A percentile compares a stretch with the other conserved stretches of the same genome.
Evolutionary conservation across 495 filamentous ascomycete genomes (phyloP).

Genomic region (Tirmania nivea): DNA sequence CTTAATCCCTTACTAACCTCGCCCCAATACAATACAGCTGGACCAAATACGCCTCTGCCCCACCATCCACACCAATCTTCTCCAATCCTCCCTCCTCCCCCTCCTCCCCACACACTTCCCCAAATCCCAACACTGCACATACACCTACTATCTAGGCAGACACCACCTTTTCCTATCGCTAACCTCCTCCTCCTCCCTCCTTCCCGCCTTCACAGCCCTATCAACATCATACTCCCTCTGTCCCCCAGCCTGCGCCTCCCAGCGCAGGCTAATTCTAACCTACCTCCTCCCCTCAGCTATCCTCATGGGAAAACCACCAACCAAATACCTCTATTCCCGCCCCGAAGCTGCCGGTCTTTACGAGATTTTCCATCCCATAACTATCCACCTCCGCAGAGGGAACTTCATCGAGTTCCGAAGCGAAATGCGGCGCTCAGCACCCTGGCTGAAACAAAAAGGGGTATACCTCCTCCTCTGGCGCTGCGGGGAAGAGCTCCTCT

Average conservation of each 20-base stretch:
- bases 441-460: constrained; percentile 59
- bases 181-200: constrained; percentile 50
- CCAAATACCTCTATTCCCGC: constrained; percentile 36
- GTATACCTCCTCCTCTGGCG: constrained; percentile 50
- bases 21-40: constrained; percentile 22
- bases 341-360: constrained; percentile 52
- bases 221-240: constrained; percentile 64
- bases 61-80: constrained; percentile 77
- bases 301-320: constrained; percentile 68
- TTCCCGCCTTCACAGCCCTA: constrained; percentile 22
- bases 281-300: constrained; percentile 70
- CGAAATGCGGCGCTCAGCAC: constrained; percentile 29
- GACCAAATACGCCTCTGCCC: constrained; percentile 44
- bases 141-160: constrained; percentile 82
- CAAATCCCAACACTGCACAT: constrained; percentile 73
- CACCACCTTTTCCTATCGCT: constrained; percentile 67
- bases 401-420: constrained; percentile 56
- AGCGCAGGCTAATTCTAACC: constrained; percentile 58
- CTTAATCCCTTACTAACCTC: constrained; percentile 2
- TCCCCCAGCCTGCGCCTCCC: constrained; percentile 39
- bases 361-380: constrained; percentile 52
- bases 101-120: constrained; percentile 54
- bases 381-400: constrained; percentile 49
- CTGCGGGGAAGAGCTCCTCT: constrained; percentile 58
- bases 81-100: constrained; percentile 27